These are phyloP conservation scores for Cordia subcordata DNA, from an alignment of 257 asterid genomes.

Conservation along the genomic window DNA sequence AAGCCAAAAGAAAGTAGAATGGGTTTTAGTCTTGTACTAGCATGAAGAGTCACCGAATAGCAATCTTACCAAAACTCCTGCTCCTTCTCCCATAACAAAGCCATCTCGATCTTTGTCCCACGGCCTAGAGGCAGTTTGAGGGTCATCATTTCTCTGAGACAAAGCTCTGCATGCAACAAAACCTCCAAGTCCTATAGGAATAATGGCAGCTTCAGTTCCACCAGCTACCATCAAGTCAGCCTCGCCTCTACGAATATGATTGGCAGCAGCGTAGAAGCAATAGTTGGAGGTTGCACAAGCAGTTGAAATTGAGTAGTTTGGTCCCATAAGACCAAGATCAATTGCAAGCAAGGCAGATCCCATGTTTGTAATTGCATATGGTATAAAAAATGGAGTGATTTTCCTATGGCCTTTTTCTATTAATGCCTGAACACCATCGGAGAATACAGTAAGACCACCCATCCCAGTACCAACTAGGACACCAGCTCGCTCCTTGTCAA, in stretches of 20 bases:
- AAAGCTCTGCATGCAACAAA: conserved; percentile 37
- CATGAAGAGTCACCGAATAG: not conserved
- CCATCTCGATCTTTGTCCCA: conserved; percentile 75
- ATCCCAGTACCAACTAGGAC: conserved; percentile 34
- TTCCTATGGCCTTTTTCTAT: conserved; percentile 37
- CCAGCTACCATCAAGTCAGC: conserved; percentile 42
- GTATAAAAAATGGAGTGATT: conserved; percentile 39
- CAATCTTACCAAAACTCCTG: conserved; percentile 53
- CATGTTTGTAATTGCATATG: conserved; percentile 40
- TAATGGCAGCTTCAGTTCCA: conserved; percentile 39
- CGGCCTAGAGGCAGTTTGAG: conserved; percentile 60
- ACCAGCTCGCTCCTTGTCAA: conserved; percentile 34
- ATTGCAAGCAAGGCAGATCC: conserved; percentile 37
- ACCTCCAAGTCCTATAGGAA: conserved; percentile 29
- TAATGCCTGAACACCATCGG: conserved; percentile 31
- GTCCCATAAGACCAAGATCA: conserved; percentile 42
- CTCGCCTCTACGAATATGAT: conserved; percentile 38
- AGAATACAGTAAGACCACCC: conserved; percentile 34
- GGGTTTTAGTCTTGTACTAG: not conserved
- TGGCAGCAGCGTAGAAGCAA: conserved; percentile 34
- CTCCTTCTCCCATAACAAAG: conserved; percentile 70
- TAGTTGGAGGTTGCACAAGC: conserved; percentile 41
- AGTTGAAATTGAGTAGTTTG: conserved; percentile 37
- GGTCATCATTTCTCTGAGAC: conserved; percentile 39
- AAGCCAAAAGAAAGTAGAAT: not conserved